These are phyloP conservation scores for Calophaca sinica DNA, from an alignment of 306 rosid species.

Conservation along the genomic window DNA sequence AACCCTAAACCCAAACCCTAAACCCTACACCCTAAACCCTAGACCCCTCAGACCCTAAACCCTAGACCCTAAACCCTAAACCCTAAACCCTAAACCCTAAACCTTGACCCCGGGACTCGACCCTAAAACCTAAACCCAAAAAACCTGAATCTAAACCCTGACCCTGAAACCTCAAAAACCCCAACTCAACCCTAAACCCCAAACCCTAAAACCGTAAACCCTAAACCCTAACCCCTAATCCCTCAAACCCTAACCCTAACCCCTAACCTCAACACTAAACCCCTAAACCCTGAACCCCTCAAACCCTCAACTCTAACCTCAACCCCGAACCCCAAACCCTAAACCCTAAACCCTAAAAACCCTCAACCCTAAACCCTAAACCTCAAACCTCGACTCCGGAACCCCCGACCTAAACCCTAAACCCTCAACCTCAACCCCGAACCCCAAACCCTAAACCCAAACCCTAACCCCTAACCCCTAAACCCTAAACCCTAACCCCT, in stretches of 20 bases:
- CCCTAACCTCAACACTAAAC: background rate
- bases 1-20: background rate
- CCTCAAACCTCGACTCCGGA: background rate
- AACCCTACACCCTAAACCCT: background rate
- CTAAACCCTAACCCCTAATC: background rate
- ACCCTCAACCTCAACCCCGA: background rate
- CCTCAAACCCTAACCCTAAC: background rate
- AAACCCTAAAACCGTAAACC: background rate
- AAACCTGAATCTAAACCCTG: background rate
- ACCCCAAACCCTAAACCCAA: background rate
- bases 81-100: slow-evolving; percentile 1
- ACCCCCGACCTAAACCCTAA: background rate
- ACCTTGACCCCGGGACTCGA: background rate
- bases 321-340: background rate
- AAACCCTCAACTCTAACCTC: background rate
- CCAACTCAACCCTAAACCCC: background rate
- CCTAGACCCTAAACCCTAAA: background rate
- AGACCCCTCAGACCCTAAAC: background rate
- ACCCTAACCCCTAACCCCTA: background rate
- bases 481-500: background rate
- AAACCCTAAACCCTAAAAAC: slow-evolving; percentile 1
- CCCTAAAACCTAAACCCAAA: background rate
- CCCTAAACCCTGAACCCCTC: background rate
- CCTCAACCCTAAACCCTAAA: slow-evolving; percentile 8
- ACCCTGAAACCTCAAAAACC: background rate